phyloP scores from a whole-genome alignment of 2,329 filamentous ascomycete genomes.

The Fusarium keratoplasticum region DNA sequence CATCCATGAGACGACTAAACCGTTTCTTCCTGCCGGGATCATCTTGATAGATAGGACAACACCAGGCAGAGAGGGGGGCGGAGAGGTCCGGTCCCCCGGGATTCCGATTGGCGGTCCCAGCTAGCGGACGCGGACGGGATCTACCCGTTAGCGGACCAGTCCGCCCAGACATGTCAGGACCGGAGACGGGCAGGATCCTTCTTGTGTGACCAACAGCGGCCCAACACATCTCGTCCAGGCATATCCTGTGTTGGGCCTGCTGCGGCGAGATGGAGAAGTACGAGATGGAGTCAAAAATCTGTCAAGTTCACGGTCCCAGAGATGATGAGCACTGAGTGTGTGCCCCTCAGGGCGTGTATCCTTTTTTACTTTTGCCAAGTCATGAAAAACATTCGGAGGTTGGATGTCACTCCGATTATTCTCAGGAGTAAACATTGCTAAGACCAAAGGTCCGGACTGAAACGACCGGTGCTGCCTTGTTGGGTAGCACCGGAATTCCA shows the following conservation, averaged over 20 bases:
- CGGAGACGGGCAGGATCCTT: neutral
- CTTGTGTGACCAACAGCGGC: neutral
- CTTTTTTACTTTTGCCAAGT: neutral
- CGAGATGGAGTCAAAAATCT: neutral
- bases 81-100: neutral
- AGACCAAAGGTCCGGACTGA: neutral
- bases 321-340: no score
- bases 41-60: slow-evolving; percentile 11
- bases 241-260: neutral
- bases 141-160: slow-evolving; percentile 33
- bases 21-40: neutral
- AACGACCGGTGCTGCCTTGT: neutral
- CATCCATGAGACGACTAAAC: neutral
- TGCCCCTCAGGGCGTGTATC: neutral
- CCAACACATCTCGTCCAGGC: neutral
- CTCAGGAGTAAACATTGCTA: neutral
- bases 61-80: slow-evolving; percentile 19
- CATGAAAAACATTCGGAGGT: neutral
- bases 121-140: slow-evolving; percentile 19
- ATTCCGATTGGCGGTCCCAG: slow-evolving; percentile 31
- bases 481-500: neutral
- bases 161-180: slow-evolving; percentile 12
- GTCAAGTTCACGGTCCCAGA: neutral
- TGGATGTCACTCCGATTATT: neutral
- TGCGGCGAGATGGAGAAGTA: neutral